Conservation (phyloP, 345 rosid species). For the Eucalyptus rudis region DNA sequence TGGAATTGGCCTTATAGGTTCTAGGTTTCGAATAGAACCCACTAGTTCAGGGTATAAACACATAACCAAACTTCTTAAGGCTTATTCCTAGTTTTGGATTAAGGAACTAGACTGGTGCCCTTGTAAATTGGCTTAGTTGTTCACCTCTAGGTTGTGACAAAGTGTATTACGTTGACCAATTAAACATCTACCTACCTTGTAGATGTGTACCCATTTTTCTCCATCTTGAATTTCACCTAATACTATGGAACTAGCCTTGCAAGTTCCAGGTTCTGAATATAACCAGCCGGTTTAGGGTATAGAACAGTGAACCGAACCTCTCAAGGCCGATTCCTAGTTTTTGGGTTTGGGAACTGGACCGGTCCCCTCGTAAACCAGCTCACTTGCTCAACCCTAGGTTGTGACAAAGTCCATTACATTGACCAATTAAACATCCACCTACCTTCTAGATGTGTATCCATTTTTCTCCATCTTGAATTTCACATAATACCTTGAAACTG, state of each 20-base stretch:
- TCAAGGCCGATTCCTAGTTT: background rate
- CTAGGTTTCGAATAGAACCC: accelerated
- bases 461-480: background rate
- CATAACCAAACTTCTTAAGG: no score
- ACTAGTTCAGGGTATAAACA: background rate
- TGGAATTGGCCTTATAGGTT: background rate
- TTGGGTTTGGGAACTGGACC: accelerated
- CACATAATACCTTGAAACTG: background rate
- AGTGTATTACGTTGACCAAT: background rate
- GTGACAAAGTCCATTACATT: background rate
- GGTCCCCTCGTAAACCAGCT: background rate
- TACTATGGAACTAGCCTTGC: no score
- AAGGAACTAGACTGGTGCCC: background rate
- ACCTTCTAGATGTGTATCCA: background rate
- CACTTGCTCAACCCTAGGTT: background rate
- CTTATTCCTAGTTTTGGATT: no score
- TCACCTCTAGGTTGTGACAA: background rate
- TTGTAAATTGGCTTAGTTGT: background rate
- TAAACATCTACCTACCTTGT: background rate
- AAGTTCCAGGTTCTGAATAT: no score
- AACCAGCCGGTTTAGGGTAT: no score
- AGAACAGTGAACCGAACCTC: accelerated
- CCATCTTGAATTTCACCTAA: background rate
- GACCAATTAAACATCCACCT: background rate
- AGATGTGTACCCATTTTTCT: background rate